phyloP scores from a whole-genome alignment of 2,329 filamentous ascomycete species.

The Rhinocladiella similis region DNA sequence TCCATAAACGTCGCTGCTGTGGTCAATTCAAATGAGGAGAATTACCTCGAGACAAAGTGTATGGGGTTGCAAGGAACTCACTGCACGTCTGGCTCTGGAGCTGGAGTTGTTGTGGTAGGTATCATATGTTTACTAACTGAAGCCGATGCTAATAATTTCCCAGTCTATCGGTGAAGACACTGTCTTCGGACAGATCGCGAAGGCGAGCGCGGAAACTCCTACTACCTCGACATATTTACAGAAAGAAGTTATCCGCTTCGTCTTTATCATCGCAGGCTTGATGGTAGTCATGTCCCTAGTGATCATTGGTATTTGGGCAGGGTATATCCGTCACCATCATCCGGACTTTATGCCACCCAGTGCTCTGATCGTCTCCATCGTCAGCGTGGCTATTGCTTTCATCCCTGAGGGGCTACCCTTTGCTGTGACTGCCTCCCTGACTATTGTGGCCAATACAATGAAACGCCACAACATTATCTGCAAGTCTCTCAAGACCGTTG shows the following conservation, averaged over 20 bases:
- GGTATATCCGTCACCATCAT: conserved; percentile 67
- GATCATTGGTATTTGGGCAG: conserved; percentile 67
- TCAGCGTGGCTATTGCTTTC: conserved; percentile 71
- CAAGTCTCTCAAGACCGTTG: conserved; percentile 77
- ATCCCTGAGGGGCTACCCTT: conserved; percentile 74
- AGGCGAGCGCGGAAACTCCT: too few relatives aligned
- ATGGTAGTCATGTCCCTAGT: conserved; percentile 52
- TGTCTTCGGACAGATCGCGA: conserved; percentile 74
- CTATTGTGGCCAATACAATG: conserved; percentile 77
- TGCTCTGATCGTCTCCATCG: conserved; percentile 70
- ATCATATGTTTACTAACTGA: too few relatives aligned
- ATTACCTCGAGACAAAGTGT: conserved; percentile 74
- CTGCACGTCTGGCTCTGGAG: conserved; percentile 67
- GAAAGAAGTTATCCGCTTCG: conserved; percentile 71
- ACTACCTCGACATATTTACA: conserved; percentile 73
- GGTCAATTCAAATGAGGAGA: conserved; percentile 66
- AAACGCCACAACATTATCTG: conserved; percentile 73
- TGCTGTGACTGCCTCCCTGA: conserved; percentile 68
- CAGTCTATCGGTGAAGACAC: conserved; percentile 68
- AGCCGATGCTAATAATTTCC: too few relatives aligned
- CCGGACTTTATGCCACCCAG: conserved; percentile 72
- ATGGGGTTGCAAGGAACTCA: conserved; percentile 78
- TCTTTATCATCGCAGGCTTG: conserved; percentile 66
- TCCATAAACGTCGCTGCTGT: conserved; percentile 64
- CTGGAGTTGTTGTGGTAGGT: conserved; percentile 71